Base-by-base conservation (phyloP, 306 rosid species). In the Cucumis cinereus region DNA sequence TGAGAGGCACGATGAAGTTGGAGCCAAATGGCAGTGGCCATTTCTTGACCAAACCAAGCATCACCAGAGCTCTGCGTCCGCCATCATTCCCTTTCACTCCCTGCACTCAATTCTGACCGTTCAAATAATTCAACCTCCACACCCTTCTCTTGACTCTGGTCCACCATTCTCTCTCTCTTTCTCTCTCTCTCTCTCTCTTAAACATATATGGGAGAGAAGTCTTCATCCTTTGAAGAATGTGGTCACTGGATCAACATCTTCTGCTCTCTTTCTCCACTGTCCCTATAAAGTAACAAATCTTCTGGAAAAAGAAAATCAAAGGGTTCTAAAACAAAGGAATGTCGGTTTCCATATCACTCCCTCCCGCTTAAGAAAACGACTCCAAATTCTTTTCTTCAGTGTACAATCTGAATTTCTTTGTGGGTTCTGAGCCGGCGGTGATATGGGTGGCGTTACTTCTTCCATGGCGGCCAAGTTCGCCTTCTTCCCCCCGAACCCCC, bases 391-490 rank as follows among this genome's bases (percentile, higher is more conserved):
- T 64, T 36, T 64, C 16, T 64, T 66, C 53, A n/a, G 30, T 15
- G 28, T 67, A 36, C 28, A 64, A 66, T n/a, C 6, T 8, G 10
- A 8, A 23, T 1, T n/a, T 10, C 6, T 70, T 24, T 20, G 10
- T 41, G 16, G 78, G 64, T 57, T 56, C 10, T 0, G 69, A 40
- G 6, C 7, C 71, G 43, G 53, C 56, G 79, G 56, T 24, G 59
- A 59, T 26, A 89, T 89, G 93, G 93, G 93, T 23, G 93, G 90
- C 22, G 90, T 89, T 23, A 89, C 93, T 28, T 89, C 93, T 49
- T 89, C 93, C 16, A 89, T 89, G 93, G 93, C 93, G 49, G 87
- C 93, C 16, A 89, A 89, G 79, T 85, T 89, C 63, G 93, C 93
- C 1, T 89, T 89, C 74, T 89, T 87, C 80, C 93, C 93, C 74